phyloP scores from a whole-genome alignment of 805 yeast species.

The Ogataea philodendri region DNA sequence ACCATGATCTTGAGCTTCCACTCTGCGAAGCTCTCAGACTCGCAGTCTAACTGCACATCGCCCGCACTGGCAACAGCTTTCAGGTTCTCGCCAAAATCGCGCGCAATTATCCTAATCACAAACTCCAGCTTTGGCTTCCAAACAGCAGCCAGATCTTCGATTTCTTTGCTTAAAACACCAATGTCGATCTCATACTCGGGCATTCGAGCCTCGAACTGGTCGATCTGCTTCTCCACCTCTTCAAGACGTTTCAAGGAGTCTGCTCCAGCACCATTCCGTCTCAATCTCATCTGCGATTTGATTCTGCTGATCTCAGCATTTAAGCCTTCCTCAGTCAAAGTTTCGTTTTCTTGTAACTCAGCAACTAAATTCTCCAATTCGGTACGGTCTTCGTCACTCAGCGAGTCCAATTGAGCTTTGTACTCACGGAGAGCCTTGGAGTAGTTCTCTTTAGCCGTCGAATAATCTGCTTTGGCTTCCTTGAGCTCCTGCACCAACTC shows the following conservation, averaged over 20 bases:
- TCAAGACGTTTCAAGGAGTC: constrained; percentile 32
- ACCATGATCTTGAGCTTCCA: constrained; percentile 88
- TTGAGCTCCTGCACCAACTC: constrained; percentile 23
- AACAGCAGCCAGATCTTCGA: constrained; percentile 28
- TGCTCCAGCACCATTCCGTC: constrained; percentile 29
- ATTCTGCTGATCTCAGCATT: constrained; percentile 39
- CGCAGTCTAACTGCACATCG: constrained; percentile 57
- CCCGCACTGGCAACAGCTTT: constrained; percentile 83
- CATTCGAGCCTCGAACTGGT: constrained; percentile 36
- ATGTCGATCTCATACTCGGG: constrained; percentile 37
- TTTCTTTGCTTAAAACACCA: constrained; percentile 37
- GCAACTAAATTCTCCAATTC: constrained; percentile 39
- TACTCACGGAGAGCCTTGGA: constrained; percentile 30
- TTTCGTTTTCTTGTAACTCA: constrained; percentile 33
- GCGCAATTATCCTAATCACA: constrained; percentile 56
- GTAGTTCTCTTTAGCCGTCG: constrained; percentile 23
- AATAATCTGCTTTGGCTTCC: constrained; percentile 14
- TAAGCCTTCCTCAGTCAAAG: constrained; percentile 38
- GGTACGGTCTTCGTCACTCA: constrained; percentile 40
- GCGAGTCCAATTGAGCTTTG: constrained; percentile 34
- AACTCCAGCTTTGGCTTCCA: constrained; percentile 66
- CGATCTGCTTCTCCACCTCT: constrained; percentile 39
- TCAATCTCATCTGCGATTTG: constrained; percentile 38
- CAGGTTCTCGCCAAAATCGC: constrained; percentile 65
- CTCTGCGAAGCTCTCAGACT: constrained; percentile 53